phyloP scores from a whole-genome alignment of 108 stramenopile species.

The Fragilariopsis cylindrus region DNA sequence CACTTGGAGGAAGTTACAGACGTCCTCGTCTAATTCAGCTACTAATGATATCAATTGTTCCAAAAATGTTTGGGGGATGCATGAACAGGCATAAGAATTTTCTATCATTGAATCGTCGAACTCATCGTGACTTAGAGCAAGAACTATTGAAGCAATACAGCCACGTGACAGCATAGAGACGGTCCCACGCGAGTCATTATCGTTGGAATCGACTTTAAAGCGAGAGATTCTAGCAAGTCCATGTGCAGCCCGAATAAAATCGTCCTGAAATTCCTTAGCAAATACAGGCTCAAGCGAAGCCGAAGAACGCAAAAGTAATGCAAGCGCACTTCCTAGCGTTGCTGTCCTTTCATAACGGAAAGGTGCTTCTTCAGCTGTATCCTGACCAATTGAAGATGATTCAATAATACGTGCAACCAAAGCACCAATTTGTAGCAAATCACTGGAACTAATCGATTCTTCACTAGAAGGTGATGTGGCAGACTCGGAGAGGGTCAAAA shows the following conservation, averaged over 20 bases:
- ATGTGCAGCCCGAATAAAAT: constrained; percentile 26
- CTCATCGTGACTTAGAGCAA: constrained; percentile 32
- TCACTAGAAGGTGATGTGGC: constrained; percentile 1
- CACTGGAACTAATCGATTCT: constrained; percentile 1
- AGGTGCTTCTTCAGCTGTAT: constrained; percentile 22
- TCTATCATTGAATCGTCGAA: constrained; percentile 7
- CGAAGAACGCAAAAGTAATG: constrained; percentile 20
- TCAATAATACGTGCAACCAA: constrained; percentile 21
- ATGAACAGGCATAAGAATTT: constrained; percentile 23
- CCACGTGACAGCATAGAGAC: constrained; percentile 47
- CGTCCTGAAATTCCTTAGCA: constrained; percentile 18
- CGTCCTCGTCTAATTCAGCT: constrained; percentile 42
- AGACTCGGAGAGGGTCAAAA: constrained; percentile 28
- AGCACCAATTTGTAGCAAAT: constrained; percentile 19
- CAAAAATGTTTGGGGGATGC: constrained; percentile 19
- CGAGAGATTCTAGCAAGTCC: constrained; percentile 17
- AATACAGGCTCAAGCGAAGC: constrained; percentile 21
- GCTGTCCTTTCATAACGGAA: constrained; percentile 30
- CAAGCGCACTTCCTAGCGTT: constrained; percentile 46
- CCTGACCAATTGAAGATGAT: constrained; percentile 25
- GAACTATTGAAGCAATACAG: constrained; percentile 33
- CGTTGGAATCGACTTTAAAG: constrained; percentile 18
- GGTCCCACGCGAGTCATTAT: constrained; percentile 13
- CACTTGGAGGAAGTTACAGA: constrained; percentile 48
- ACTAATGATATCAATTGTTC: constrained; percentile 35